Base-by-base conservation (phyloP, 495 filamentous ascomycete genomes). In the Eremomyces bilateralis region DNA sequence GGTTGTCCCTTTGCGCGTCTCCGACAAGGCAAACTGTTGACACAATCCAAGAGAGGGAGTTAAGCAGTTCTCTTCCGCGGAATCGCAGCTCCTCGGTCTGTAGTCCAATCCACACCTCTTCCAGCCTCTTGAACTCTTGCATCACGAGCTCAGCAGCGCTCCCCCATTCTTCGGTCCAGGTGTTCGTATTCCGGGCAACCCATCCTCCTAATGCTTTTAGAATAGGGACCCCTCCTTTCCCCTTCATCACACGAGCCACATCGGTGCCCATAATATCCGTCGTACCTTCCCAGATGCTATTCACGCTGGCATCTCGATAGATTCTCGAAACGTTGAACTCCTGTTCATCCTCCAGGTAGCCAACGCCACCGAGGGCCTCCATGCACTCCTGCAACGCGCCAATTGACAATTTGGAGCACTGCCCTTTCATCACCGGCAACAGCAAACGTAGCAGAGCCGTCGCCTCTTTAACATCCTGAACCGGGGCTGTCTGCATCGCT, bases 281-380 rank as follows among this genome's bases (percentile, higher is more conserved):
- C 1, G 77, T 80, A 3, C 76, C 76, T 46, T 81, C 77, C 73
- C 76, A 81, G 35, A 80, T 80, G 18, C 64, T 60, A 21, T 71
- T 59, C 2, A 78, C 72, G 3, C 63, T 57, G 1, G 62, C 67
- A 44, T 80, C 76, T 4, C 77, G 60, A 40, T 70, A 63, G 5
- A 81, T 52, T 6, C 76, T 53, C 4, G 72, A 59, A 16, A 80
- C 53, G 36, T 80, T 82, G 34, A 73, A 50, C 15, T 68, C 65
- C 13, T 62, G 60, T 33, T 62, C 59, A 42, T 71, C 68, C 39
- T 80, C 67, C 34, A 79, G 67, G 41, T 78, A 81, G 3, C 78
- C 75, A 0, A 80, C 67, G n/a, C 76, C 76, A 13, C 78, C 78
- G 35, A 84, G 65, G 1, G 64, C 56, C 50, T 78, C 72, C 57